Base-by-base conservation (phyloP, 768 basidiomycete species). In the Pulveroboletus frians region DNA sequence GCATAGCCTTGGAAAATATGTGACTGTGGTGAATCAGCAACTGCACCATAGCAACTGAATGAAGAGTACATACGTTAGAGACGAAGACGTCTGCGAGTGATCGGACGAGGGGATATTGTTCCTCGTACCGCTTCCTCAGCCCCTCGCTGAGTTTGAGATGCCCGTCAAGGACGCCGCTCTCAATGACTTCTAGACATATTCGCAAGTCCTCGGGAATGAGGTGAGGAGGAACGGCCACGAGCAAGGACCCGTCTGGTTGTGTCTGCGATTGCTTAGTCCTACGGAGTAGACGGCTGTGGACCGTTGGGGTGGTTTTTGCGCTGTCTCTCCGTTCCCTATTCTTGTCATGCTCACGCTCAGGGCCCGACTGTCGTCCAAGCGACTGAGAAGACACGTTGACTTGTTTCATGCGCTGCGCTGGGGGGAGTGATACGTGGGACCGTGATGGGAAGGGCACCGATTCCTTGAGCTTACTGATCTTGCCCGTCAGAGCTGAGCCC, bases 41-140 rank as follows among this genome's bases (percentile, higher is more conserved):
- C 27, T 52, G 50, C 49, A 30, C 52, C 39, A 37, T 6, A 18
- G 13, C 41, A 21, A 53, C 44, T 4, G 20, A 44, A 50, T n/a
- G 47, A 26, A 26, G 23, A 62, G 17, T 42, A 76, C 88, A 69
- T 65, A 95, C 93, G 71, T 91, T 92, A 9, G 85, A 80, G 20
- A 93, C 88, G 68, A 97, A 97, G n/a, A 97, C 91, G 59, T 97
- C 94, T 47, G 94, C 93, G 34, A 97, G 76, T 26, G 85, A 88
- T 45, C 94, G 77, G 31, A 97, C 94, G 31, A 97, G 77, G 13
- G 94, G 94, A 63, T 88, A 98, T 57, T 97, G 94, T 57, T 96
- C 92, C 47, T 95, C 92, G 55, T 97, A 98, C 36, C 93, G 78
- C 69, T 89, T 93, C 63, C 80, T 81, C 57, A 99, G 69, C 18